Base-by-base conservation (phyloP, 176 grass and related monocot genomes). In the Raddia guianensis region DNA sequence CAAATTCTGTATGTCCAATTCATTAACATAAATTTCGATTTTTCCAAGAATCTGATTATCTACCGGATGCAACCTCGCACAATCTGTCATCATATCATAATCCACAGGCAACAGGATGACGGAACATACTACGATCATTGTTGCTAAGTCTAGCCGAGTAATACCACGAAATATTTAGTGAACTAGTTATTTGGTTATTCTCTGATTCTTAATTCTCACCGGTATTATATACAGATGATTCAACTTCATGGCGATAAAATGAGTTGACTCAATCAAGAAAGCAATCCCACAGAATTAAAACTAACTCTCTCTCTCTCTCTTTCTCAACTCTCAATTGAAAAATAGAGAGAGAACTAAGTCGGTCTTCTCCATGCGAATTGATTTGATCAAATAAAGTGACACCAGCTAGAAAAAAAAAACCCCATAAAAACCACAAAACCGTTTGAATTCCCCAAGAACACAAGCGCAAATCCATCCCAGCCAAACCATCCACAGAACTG, bases 331-430 rank as follows among this genome's bases (percentile, higher is more conserved):
- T 40, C 37, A 40, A 5, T 5, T 40, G 37, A 40, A 40, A 40
- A 40, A 40, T 3, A 40, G 2, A 40, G 3, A 40, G 37, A 40
- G 37, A 40, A 73, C 44, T 11, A 44, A 56, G 69, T 66, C 49
- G 20, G 62, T 49, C 73, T 70, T 61, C 20, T 1, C 15, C 62
- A 9, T 34, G 81, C 49, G 47, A 14, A 12, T 32, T 68, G 46
- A 81, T 44, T 63, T 40, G 76, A 40, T 75, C 77, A 49, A 73
- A 7, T 34, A 35, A 75, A 69, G 70, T 9, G 46, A 10, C 63
- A 19, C 5, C 9, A 1, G 33, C 52, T 51, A 18, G 45, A 45
- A 44, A 12, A 50, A 12, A 50, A 8, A 11, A 12, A 69, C 0
- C 12, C 12, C 51, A 21, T 0, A 52, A 19, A 0, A 40, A 70